Base-by-base conservation (phyloP, 192 early-diverging fungal genomes). In the Coemansia sp. region DNA sequence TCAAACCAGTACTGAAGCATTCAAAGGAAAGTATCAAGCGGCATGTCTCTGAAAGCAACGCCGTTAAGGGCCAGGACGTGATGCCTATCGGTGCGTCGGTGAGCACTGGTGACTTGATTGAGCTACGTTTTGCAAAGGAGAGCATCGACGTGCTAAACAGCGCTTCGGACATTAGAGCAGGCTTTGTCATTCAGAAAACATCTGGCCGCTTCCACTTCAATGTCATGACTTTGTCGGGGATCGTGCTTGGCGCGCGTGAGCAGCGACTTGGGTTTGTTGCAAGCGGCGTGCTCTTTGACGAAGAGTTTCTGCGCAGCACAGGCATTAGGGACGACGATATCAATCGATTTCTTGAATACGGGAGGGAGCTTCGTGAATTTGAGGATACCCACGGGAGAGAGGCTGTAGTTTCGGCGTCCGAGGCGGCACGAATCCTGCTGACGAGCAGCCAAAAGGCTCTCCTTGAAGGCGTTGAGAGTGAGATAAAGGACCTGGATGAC, bases 171-270 rank as follows among this genome's bases (percentile, higher is more conserved):
- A 15, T 29, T 45, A 7, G 4, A 13, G 0, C 23, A 63, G n/a
- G 57, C 21, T 70, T 63, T 26, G 57, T 82, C n/a, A 16, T 76
- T 20, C 67, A 77, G 33, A 73, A 68, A 61, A 66, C 71, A 25
- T 66, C 71, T 0, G 79, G 79, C 20, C 70, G 79, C 15, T 82
- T 82, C 58, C 79, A 73, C 34, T 74, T 77, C 40, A 70, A 63
- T 42, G 25, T 59, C 4, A 34, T 77, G 4, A 21, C 4, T 7
- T 6, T 16, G 1, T 7, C 12, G 21, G 39, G 37, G 10, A 23
- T 37, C 2, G 34, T 82, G 12, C 12, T 58, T 9, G 71, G 75
- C 23, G 61, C 52, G 15, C 73, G 79, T 21, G 71, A 67, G 52
- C 59, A 45, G 10, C 40, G 63, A 2, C 16, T 82, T 5, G 79